Base-by-base conservation (phyloP, 306 rosid genomes). In the Citrullus colocynthis region DNA sequence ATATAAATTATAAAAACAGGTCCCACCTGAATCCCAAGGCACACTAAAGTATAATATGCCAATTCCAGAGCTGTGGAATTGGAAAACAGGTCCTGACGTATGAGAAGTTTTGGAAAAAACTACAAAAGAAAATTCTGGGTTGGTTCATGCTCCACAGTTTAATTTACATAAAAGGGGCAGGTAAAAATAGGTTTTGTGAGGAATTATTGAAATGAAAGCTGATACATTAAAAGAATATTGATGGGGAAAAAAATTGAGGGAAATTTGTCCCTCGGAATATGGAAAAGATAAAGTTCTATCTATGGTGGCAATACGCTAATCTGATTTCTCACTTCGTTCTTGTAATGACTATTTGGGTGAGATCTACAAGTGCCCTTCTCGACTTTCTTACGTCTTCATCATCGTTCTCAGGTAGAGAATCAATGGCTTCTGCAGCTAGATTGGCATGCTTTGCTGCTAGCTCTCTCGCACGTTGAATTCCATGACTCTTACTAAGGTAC, bases 361-460 rank as follows among this genome's bases (percentile, higher is more conserved):
- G 95, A 83, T 95, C 97, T 71, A 89, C 67, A 3, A 95, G 92
- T 9, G 99, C 99, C 80, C 85, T 88, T 85, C 99, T 90, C 49
- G 99, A 95, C 56, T 74, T 88, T 84, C 81, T 82, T 14, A 95
- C 99, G 12, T 95, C 92, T 80, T 89, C 93, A 21, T 92, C 88
- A 3, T 90, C 75, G 42, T 67, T 88, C 74, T 85, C 88, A 0
- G 97, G 99, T 60, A 95, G 83, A 73, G 96, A 90, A 85, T 95
- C 96, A 21, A 95, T 92, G 28, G 99, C 97, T 74, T 83, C 90
- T 9, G 93, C 97, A 2, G 97, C 97, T 67, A 89, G 91, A 81
- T 79, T 90, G 75, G 99, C 97, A 79, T 92, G 99, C 81, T 88
- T 83, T 59, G 80, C 41, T 28, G 99, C 99, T 55, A 95, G 89